A percentile compares a stretch with the other conserved stretches of the same genome.
Evolutionary conservation across 352 stramenopile genomes (phyloP).

Genomic region (Phytophthora aleatoria): DNA sequence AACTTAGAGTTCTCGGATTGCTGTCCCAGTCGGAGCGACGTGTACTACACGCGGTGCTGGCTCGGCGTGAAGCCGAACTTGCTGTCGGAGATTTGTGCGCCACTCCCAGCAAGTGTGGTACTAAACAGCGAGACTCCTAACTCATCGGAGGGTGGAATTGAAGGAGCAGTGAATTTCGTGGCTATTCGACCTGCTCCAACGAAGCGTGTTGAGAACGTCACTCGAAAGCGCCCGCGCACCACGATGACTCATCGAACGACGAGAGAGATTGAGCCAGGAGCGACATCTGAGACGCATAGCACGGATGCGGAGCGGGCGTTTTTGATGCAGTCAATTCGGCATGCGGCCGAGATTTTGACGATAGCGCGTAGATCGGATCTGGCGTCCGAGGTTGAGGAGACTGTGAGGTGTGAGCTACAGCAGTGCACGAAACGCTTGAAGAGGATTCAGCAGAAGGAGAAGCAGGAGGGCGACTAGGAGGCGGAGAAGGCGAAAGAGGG

Average conservation of each 20-base stretch:
- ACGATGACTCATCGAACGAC: background rate
- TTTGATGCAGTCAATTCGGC: conserved; percentile 23
- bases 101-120: conserved; percentile 7
- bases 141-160: background rate
- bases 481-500: background rate
- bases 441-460: conserved; percentile 19
- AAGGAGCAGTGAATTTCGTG: background rate
- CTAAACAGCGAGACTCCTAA: background rate
- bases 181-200: background rate
- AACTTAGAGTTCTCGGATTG: conserved; percentile 22
- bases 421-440: conserved; percentile 25
- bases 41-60: conserved; percentile 27
- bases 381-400: conserved; percentile 12
- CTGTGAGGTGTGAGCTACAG: conserved; percentile 20
- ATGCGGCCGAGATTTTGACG: conserved; percentile 14
- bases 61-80: conserved; percentile 22
- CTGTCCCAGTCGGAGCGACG: conserved; percentile 22
- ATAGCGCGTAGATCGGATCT: conserved; percentile 12
- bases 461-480: conserved; percentile 4
- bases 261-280: background rate
- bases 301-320: conserved; percentile 7
- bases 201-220: background rate
- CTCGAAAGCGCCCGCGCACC: conserved; percentile 7
- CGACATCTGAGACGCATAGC: background rate
- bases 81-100: conserved; percentile 17